phyloP scores from a whole-genome alignment of 192 early-diverging fungal genomes.

The Glomus cerebriforme region DNA sequence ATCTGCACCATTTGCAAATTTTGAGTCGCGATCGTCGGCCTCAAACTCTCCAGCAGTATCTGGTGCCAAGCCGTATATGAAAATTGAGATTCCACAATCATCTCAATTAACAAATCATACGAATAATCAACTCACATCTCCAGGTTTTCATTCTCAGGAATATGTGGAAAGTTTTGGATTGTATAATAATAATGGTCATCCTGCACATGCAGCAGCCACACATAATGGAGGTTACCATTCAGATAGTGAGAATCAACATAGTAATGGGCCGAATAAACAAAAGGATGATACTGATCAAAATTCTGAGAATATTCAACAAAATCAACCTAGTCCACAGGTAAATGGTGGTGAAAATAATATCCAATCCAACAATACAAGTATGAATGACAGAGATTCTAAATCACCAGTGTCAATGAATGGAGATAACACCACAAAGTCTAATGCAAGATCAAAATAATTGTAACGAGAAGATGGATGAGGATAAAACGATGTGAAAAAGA shows the following conservation, averaged over 20 bases:
- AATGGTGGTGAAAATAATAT: not conserved
- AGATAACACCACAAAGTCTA: not conserved
- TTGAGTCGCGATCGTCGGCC: conserved; percentile 25
- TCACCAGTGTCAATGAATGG: not conserved
- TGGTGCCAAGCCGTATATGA: not conserved
- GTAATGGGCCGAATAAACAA: not conserved
- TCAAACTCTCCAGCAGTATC: not conserved
- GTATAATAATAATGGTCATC: conserved; percentile 10
- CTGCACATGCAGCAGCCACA: not conserved
- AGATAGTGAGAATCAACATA: conserved; percentile 16
- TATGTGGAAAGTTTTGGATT: conserved; percentile 29
- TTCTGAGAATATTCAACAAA: not conserved
- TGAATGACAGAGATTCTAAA: not conserved
- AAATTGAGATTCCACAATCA: conserved; percentile 17
- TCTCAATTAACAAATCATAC: not conserved
- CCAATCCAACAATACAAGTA: not conserved
- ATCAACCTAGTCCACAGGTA: not conserved
- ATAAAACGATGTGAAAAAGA: not conserved
- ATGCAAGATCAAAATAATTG: not conserved
- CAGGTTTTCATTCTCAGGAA: conserved; percentile 30
- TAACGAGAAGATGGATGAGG: not conserved
- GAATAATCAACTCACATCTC: not conserved
- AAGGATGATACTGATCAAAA: not conserved
- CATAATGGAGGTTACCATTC: conserved; percentile 29
- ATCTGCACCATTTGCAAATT: conserved; percentile 32